Evolutionary conservation across 139 green algal genomes (phyloP).

Genomic region (Haematococcus lacustris): DNA sequence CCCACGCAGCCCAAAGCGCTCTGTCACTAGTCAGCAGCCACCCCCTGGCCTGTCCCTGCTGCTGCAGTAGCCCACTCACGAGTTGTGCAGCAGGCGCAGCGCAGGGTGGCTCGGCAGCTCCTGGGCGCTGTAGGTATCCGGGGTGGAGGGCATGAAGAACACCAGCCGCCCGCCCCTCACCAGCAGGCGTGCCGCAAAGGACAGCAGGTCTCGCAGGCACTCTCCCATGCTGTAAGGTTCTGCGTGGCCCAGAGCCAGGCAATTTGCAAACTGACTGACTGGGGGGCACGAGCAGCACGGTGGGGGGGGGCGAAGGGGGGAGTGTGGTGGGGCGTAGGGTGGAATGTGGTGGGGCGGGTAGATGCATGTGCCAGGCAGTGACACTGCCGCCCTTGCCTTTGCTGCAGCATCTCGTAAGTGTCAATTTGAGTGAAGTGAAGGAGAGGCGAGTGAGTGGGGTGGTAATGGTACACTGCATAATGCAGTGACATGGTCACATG

Average conservation of each 20-base stretch:
- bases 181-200: conserved; percentile 68
- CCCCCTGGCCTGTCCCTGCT: neutral
- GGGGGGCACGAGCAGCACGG: no score
- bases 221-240: conserved; percentile 77
- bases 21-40: no score
- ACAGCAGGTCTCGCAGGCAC: conserved; percentile 86
- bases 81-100: conserved; percentile 42
- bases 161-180: conserved; percentile 54
- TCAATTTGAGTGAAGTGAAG: no score
- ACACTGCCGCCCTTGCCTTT: no score
- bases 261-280: no score
- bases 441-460: no score
- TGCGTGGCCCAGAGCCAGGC: neutral
- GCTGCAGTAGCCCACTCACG: conserved; percentile 2
- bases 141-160: conserved; percentile 62
- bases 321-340: neutral
- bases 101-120: conserved; percentile 66
- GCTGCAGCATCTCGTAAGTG: no score
- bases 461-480: no score
- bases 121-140: conserved; percentile 40
- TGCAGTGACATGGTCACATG: no score
- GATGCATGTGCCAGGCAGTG: neutral
- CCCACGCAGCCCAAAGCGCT: no score
- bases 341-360: neutral
- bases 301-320: no score